Percentiles rank a stretch among this genome's conserved stretches.
Evolutionary conservation across 805 yeast species (phyloP).

Genomic region (Candida dajiaensis): DNA sequence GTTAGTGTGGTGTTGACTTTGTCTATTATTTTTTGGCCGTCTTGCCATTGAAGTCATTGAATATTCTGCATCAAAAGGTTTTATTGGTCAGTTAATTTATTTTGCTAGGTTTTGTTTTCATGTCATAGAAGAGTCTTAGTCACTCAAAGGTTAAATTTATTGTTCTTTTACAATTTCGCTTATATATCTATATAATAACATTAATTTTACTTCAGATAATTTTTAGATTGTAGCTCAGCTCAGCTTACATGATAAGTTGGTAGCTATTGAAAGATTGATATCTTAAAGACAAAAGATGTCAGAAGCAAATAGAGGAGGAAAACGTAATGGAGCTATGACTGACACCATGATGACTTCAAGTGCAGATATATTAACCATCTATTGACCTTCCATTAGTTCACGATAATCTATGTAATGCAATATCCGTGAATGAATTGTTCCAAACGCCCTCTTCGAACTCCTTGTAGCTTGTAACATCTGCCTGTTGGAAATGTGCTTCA

Average conservation of each 20-base stretch:
- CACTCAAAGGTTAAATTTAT: neutral
- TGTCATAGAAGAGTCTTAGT: neutral
- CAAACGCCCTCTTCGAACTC: slow-evolving; percentile 33
- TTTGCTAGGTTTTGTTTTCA: neutral
- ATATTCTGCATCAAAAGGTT: neutral
- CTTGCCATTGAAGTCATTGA: neutral
- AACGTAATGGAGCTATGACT: too few species aligned
- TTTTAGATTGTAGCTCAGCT: neutral
- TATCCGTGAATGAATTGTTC: slow-evolving; percentile 49
- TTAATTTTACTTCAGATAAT: neutral
- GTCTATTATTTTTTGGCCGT: neutral
- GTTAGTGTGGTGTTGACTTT: slow-evolving; percentile 24
- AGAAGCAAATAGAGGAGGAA: too few species aligned
- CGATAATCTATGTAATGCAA: slow-evolving; percentile 35
- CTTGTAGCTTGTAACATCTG: slow-evolving; percentile 19
- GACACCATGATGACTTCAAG: too few species aligned
- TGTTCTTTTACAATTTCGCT: neutral
- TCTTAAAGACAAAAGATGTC: too few species aligned
- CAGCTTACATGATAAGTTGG: too few species aligned
- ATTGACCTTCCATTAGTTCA: neutral
- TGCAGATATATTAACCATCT: too few species aligned
- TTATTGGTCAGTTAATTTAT: neutral
- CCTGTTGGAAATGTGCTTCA: slow-evolving; percentile 27
- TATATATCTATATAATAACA: neutral
- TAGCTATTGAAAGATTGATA: too few species aligned